These are phyloP conservation scores for Punctularia strigosozonata DNA, from an alignment of 768 basidiomycete genomes.

Conservation along the genomic window DNA sequence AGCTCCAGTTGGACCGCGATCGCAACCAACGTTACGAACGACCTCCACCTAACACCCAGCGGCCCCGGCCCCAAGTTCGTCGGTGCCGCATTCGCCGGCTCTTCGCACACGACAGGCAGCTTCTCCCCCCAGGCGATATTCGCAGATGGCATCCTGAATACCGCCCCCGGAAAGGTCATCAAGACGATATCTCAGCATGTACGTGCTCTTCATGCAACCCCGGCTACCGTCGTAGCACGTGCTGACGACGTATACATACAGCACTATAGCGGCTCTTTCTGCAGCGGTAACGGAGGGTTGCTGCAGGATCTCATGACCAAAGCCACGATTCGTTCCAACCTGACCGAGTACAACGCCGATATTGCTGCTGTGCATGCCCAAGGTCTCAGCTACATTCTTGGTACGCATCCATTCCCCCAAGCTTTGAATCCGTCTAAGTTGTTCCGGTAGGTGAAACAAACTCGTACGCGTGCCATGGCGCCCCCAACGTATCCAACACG, in stretches of 20 bases:
- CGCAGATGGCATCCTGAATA: slow-evolving; percentile 34
- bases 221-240: not conserved
- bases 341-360: slow-evolving; percentile 39
- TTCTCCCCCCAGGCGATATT: slow-evolving; percentile 58
- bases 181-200: slow-evolving; percentile 30
- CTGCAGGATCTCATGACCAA: slow-evolving; percentile 62
- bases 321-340: slow-evolving; percentile 40
- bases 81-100: slow-evolving; percentile 37
- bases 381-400: slow-evolving; percentile 47
- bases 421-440: not conserved
- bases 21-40: slow-evolving; percentile 34
- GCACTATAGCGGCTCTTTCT: slow-evolving; percentile 48
- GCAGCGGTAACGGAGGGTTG: slow-evolving; percentile 37
- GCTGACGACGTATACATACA: slow-evolving; percentile 14
- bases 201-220: slow-evolving; percentile 3
- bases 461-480: slow-evolving; percentile 25
- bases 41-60: slow-evolving; percentile 24
- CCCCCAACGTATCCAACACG: slow-evolving; percentile 49
- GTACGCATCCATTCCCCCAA: slow-evolving; percentile 8
- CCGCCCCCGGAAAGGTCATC: slow-evolving; percentile 36
- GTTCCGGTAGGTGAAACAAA: no score
- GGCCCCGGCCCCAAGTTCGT: slow-evolving; percentile 32
- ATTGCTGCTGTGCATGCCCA: slow-evolving; percentile 33
- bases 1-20: slow-evolving; percentile 39
- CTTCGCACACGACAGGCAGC: slow-evolving; percentile 26